Percentiles rank a stretch among this genome's conserved stretches.
Evolutionary conservation across 2,329 filamentous ascomycete species (phyloP).

Genomic region (Stylonectria norvegica): DNA sequence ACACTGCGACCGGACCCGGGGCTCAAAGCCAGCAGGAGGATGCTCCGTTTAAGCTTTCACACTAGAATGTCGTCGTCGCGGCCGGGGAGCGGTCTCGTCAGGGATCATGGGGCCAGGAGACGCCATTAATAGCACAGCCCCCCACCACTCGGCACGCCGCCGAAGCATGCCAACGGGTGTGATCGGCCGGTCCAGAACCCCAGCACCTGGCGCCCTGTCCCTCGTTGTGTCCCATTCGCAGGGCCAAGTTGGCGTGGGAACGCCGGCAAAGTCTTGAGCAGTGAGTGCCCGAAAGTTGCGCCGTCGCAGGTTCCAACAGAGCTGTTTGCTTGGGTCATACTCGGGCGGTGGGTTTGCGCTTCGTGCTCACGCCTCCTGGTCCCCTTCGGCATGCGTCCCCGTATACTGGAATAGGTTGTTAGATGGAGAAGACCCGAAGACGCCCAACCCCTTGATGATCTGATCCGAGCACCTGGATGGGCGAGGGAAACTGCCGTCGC

Average conservation of each 20-base stretch:
- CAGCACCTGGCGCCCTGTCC: neutral
- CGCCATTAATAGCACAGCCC: slow-evolving; percentile 22
- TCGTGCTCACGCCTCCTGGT: too few species aligned
- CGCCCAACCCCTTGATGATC: too few species aligned
- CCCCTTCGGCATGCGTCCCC: too few species aligned
- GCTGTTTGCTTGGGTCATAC: too few species aligned
- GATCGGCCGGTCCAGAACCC: slow-evolving; percentile 23
- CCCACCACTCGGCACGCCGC: slow-evolving; percentile 10
- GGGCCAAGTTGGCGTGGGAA: slow-evolving; percentile 1
- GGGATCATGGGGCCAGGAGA: neutral
- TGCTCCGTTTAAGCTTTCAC: slow-evolving; percentile 21
- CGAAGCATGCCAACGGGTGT: slow-evolving; percentile 8
- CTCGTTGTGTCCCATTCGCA: neutral
- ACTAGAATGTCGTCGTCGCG: slow-evolving; percentile 10
- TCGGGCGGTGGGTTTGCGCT: too few species aligned
- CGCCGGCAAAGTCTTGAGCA: neutral
- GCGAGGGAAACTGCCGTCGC: too few species aligned
- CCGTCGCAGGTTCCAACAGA: too few species aligned
- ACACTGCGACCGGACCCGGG: neutral
- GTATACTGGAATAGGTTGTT: too few species aligned
- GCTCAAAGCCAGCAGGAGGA: neutral
- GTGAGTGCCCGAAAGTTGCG: too few species aligned
- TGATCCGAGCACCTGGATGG: too few species aligned
- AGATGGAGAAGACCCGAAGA: too few species aligned
- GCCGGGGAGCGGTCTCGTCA: neutral